These are phyloP conservation scores for Solanum commersonii DNA, from an alignment of 257 asterid species.

Conservation along the genomic window DNA sequence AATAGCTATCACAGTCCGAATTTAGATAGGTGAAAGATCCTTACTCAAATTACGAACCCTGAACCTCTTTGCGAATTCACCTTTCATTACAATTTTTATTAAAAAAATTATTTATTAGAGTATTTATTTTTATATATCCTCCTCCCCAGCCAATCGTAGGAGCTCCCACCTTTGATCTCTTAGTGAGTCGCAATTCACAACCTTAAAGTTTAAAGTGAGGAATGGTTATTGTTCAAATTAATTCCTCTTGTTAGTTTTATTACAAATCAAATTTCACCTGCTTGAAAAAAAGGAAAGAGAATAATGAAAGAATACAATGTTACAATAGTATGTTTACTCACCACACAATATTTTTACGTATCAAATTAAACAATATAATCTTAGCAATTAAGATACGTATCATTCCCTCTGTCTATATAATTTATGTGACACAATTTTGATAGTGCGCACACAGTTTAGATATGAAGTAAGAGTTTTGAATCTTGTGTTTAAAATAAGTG, in stretches of 20 bases:
- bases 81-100: too few relatives aligned
- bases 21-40: too few relatives aligned
- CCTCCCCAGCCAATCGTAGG: too few relatives aligned
- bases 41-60: too few relatives aligned
- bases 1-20: not conserved
- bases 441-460: rapidly evolving
- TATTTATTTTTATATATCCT: too few relatives aligned
- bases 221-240: too few relatives aligned
- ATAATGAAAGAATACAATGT: not conserved
- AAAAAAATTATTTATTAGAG: too few relatives aligned
- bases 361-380: not conserved
- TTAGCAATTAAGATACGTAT: not conserved
- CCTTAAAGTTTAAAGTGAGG: too few relatives aligned
- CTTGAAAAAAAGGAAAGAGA: not conserved
- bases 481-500: not conserved
- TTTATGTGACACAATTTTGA: not conserved
- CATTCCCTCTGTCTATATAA: not conserved
- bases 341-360: not conserved
- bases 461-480: not conserved
- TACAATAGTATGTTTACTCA: not conserved
- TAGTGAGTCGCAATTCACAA: too few relatives aligned
- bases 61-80: too few relatives aligned
- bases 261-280: not conserved
- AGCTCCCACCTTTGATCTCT: too few relatives aligned
- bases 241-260: too few relatives aligned